Evolutionary conservation across 1,284 basidiomycete species (phyloP).

Genomic region (Cutaneotrichosporon cutaneum): DNA sequence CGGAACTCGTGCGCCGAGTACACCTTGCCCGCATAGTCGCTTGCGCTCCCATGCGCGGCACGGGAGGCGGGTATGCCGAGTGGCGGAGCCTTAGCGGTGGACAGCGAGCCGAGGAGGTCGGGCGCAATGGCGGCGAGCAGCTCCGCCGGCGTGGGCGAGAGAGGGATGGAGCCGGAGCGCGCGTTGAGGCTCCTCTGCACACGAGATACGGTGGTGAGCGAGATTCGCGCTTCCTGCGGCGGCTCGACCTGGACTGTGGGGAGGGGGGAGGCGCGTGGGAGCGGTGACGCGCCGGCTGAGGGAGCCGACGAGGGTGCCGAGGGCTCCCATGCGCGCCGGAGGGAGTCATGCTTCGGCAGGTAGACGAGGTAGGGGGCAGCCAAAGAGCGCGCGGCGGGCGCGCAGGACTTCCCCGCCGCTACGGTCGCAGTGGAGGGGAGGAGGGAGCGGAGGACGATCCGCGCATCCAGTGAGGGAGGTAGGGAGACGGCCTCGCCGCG

Average conservation of each 20-base stretch:
- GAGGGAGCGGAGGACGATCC: conserved; percentile 7
- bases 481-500: conserved; percentile 10
- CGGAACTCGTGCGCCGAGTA: conserved; percentile 30
- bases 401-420: not conserved
- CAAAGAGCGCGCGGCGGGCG: not conserved
- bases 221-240: not conserved
- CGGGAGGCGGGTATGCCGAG: conserved; percentile 20
- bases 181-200: conserved; percentile 16
- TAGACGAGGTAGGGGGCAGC: conserved; percentile 10
- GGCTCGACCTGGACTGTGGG: conserved; percentile 3
- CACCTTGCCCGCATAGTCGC: conserved; percentile 28
- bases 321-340: conserved; percentile 8
- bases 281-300: not conserved
- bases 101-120: conserved; percentile 14
- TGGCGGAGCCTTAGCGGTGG: conserved; percentile 16
- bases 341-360: conserved; percentile 5
- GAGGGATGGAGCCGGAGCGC: not conserved
- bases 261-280: not conserved
- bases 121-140: conserved; percentile 21
- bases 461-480: conserved; percentile 12
- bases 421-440: conserved; percentile 6
- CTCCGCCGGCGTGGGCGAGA: conserved; percentile 13
- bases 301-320: not conserved
- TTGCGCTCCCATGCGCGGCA: conserved; percentile 15
- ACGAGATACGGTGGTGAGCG: not conserved